Evolutionary conservation across 2,329 filamentous ascomycete species (phyloP), one percentile per base, ranked within the genome.

Genomic region (Xylariomycetidae sp.): DNA sequence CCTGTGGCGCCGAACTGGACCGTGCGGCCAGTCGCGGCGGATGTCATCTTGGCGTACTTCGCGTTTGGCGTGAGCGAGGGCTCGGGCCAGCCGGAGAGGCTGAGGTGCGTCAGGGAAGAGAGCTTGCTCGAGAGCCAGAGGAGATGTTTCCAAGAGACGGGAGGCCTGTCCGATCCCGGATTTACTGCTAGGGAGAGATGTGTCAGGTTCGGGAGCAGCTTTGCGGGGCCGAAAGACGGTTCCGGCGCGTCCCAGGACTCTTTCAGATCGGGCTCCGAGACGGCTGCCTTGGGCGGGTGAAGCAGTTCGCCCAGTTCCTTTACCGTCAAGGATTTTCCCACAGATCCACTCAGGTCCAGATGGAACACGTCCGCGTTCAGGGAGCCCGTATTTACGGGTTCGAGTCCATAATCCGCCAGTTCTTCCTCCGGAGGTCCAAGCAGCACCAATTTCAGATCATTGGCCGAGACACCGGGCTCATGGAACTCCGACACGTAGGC

Each of bases 61-160:
- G 74, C 67, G 42, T 72, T 70, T 7, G 72, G 72, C 2, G 74
- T 75, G n/a, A 77, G 56, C 12, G 66, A 67, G 2, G 78, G 78
- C 31, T 69, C 66, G 2, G 78, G 77, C 78, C 78, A 82, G 50
- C 71, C 73, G 12, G 76, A 74, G 6, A 82, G 63, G 42, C 70
- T 77, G 25, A 82, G 61, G 46, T 82, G 76, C 2, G 77, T 82
- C 25, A 82, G 56, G 11, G 63, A 67, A 1, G 65, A 65, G 6
- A 78, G 52, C 43, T 71, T 74, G 9, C 61, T 52, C 0, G 74
- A 67, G n/a, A 82, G 53, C 2, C 63, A 46, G 16, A 82, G 59
- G 4, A 82, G 65, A 22, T 77, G 73, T 30, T 67, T 71, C 78
- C 77, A 82, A 1, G 75, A 78, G 12, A 66, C 63, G 5, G 54